Evolutionary conservation across 2,329 filamentous ascomycete genomes (phyloP), one percentile per base, ranked within the genome.

Genomic region (Xylariales sp.): DNA sequence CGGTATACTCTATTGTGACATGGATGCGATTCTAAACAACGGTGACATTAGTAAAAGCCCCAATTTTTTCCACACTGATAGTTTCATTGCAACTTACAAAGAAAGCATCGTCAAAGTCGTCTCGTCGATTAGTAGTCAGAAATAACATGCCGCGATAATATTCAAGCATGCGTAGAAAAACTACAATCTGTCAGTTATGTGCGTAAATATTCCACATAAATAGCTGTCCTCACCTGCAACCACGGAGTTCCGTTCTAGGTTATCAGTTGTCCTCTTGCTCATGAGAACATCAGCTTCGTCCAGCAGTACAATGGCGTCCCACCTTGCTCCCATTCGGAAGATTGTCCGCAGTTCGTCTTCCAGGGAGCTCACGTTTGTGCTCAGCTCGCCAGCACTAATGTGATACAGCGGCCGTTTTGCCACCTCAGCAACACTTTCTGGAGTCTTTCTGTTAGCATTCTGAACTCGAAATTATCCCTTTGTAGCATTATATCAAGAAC

Each of bases 251-350:
- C 63, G 57, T 40, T 62, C 52, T 4, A 66, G 48, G 43, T 64
- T 58, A 37, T 57, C 45, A 5, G 51, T 42, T 7, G 46, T 37
- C 6, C 46, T 44, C 17, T 49, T 47, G 33, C 59, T 52, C 2
- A 62, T 50, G 60, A 81, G 81, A n/a, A 81, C 72, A 48, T 83
- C 79, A 15, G 77, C 82, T 62, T 88, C 83, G 52, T 88, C 83
- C 2, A 88, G 73, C 4, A 88, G 69, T 1, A 88, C 65, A 3
- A 88, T 76, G 0, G 82, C 83, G 31, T 82, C 80, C 84, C 84
- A 88, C 2, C 72, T 73, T 43, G 85, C 79, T 2, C 84, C 83
- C 43, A 90, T 81, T 53, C 86, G 81, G 43, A 90, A 71, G 8
- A 35, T n/a, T 20, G 11, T 23, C 25, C 33, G 12, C 2, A 48